Base-by-base conservation (phyloP, 2,329 filamentous ascomycete genomes). In the Penicillium corylophilum region DNA sequence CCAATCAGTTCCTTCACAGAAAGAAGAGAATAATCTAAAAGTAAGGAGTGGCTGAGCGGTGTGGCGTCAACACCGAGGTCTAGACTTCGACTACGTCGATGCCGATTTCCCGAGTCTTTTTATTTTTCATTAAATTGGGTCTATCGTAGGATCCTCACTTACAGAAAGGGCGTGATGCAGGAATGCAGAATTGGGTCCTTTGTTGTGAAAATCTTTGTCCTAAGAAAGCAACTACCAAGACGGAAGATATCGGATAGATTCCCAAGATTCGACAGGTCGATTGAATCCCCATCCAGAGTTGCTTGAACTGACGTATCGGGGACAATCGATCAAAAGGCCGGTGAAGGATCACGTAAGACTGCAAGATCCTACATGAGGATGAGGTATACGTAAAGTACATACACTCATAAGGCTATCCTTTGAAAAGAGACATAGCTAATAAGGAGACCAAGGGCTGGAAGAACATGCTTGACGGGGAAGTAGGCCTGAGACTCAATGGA, bases 11-110 rank as follows among this genome's bases (percentile, higher is more conserved):
- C n/a, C 26, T 28, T 9, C 8, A 10, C 12, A 4, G 24, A 26
- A 28, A 28, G n/a, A n/a, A n/a, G n/a, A n/a, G n/a, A n/a, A n/a
- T n/a, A n/a, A n/a, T n/a, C n/a, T n/a, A n/a, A 51, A 42, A 12
- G 56, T 48, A 61, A 61, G 58, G 56, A 57, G 56, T 60, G 60
- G 60, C 56, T 57, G 44, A 33, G 16, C 9, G 28, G 22, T 61
- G 59, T 61, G 60, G 59, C 60, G 56, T 61, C 48, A 33, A 56
- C 39, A n/a, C 53, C 52, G 10, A 54, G 29, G 29, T 5, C 9
- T n/a, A 2, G 23, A 12, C 5, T n/a, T 40, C 22, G 22, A 24
- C 15, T n/a, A 22, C 16, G 38, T 20, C 4, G 15, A 24, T 2
- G 15, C 39, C 5, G 44, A 46, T 24, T 24, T 18, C 24, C 47